Conservation (phyloP, 129 eudicot genomes). For the Pittosporum tobira region DNA sequence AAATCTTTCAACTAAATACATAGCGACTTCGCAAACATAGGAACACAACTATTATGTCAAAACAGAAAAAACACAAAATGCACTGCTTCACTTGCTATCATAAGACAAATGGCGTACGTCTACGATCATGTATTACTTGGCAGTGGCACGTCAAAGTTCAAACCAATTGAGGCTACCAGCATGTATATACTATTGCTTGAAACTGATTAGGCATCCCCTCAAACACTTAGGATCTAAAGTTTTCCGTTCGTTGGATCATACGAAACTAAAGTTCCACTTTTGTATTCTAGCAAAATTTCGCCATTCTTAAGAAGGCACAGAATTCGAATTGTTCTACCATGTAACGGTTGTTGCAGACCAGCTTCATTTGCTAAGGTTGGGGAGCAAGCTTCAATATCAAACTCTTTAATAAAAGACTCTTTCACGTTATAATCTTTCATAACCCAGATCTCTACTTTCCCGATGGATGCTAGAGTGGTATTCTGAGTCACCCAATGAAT, state of each 20-base stretch:
- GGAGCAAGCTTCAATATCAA: constrained; percentile 12
- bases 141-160: neutral
- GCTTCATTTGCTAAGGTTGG: neutral
- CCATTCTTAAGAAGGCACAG: constrained; percentile 30
- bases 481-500: constrained; percentile 19
- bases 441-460: constrained; percentile 45
- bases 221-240: constrained; percentile 32
- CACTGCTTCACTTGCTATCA: too few relatives aligned
- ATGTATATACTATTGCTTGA: constrained; percentile 53
- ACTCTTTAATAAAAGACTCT: constrained; percentile 46
- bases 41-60: neutral
- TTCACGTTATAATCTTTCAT: constrained; percentile 28
- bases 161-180: constrained; percentile 23
- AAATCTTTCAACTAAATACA: constrained; percentile 4
- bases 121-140: too few relatives aligned
- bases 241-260: constrained; percentile 39
- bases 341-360: neutral
- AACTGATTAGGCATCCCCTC: constrained; percentile 49
- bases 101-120: too few relatives aligned
- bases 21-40: constrained; percentile 3
- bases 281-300: constrained; percentile 43
- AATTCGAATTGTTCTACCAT: constrained; percentile 1
- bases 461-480: too few relatives aligned
- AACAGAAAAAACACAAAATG: too few relatives aligned
- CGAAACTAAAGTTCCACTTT: constrained; percentile 37